Conservation (phyloP, 2,329 filamentous ascomycete genomes). For the Pseudogymnoascus sp. region DNA sequence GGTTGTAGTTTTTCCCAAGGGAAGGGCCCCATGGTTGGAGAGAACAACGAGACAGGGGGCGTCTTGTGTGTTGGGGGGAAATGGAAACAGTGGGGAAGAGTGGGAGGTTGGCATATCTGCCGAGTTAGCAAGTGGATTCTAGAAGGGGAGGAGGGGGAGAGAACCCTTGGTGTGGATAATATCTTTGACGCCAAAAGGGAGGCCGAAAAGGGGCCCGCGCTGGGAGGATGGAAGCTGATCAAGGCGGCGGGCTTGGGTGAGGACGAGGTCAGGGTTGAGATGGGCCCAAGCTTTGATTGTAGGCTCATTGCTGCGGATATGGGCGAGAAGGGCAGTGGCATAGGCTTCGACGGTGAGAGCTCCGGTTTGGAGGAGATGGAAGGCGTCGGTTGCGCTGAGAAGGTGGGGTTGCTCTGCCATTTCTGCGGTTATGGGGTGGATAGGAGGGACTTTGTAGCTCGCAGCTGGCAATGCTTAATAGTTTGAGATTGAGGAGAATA, state of each 20-base stretch:
- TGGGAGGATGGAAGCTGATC: conserved; percentile 43
- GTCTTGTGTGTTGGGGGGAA: conserved; percentile 42
- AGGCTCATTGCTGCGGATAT: conserved; percentile 40
- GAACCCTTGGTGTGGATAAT: conserved; percentile 50
- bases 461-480: neutral
- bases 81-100: conserved; percentile 49
- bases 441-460: neutral
- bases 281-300: conserved; percentile 47
- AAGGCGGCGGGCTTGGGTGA: conserved; percentile 44
- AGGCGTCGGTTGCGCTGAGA: conserved; percentile 40
- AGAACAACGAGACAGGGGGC: conserved; percentile 47
- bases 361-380: conserved; percentile 34
- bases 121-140: neutral
- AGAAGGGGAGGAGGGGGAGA: neutral
- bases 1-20: conserved; percentile 56
- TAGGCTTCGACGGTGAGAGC: conserved; percentile 45
- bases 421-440: neutral
- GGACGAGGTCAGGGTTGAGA: conserved; percentile 40
- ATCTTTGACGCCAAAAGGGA: conserved; percentile 56
- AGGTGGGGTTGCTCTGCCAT: neutral
- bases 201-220: conserved; percentile 50
- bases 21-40: conserved; percentile 48
- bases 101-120: conserved; percentile 52
- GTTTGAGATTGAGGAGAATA: neutral
- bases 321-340: conserved; percentile 41